Evolutionary conservation across 139 green algal genomes (phyloP).

Genomic region (Nannochloris sp.): DNA sequence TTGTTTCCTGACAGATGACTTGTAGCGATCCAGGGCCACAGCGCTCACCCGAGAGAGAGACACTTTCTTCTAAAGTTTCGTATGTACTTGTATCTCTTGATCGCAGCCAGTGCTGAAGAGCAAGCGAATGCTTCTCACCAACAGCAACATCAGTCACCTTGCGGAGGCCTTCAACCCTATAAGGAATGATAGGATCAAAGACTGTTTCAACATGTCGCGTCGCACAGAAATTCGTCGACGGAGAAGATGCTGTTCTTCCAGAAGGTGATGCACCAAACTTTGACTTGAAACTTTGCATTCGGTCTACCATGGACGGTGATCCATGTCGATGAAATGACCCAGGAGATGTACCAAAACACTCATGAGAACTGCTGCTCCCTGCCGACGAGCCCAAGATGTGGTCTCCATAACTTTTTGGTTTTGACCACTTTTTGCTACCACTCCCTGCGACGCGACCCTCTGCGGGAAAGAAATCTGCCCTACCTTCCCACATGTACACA

Average conservation of each 20-base stretch:
- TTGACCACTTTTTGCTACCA: slow-evolving; percentile 22
- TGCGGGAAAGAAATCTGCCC: slow-evolving; percentile 31
- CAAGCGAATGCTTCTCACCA: slow-evolving; percentile 86
- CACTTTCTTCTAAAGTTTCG: not conserved
- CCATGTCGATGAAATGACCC: not conserved
- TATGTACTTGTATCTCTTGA: not conserved
- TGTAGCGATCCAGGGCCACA: slow-evolving; percentile 37
- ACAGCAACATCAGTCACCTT: slow-evolving; percentile 49
- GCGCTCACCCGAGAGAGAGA: not conserved
- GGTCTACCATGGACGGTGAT: not conserved
- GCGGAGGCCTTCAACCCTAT: slow-evolving; percentile 52
- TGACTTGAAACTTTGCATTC: not conserved
- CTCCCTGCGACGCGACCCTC: slow-evolving; percentile 21
- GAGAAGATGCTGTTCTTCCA: not conserved
- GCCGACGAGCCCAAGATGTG: not conserved
- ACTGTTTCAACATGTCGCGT: not conserved
- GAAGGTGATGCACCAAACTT: not conserved
- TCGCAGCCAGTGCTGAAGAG: slow-evolving; percentile 54
- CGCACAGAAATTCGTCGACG: not conserved
- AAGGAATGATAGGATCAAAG: slow-evolving; percentile 5
- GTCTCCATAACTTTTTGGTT: not conserved
- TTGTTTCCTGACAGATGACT: slow-evolving; percentile 54
- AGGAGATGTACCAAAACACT: not conserved
- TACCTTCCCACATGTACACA: slow-evolving; percentile 77
- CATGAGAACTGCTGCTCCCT: not conserved